phyloP scores from a whole-genome alignment of 2,329 filamentous ascomycete species.

The Proliferodiscus dingleyae region DNA sequence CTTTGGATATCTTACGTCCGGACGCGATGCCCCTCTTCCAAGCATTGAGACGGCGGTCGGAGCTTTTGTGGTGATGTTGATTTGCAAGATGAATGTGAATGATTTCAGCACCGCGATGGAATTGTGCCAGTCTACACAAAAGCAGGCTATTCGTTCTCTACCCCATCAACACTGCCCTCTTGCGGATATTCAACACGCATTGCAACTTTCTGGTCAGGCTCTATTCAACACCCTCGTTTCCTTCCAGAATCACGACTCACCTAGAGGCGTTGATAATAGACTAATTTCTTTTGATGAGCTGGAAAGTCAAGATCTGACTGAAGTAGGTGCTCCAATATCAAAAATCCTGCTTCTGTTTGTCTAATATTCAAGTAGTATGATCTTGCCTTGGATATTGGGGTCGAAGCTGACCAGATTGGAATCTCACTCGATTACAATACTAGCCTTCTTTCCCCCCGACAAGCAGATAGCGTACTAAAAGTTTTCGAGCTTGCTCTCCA shows the following conservation, averaged over 20 bases:
- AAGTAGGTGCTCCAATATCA: background rate
- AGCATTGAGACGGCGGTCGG: constrained; percentile 40
- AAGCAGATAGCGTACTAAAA: background rate
- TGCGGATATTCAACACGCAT: constrained; percentile 6
- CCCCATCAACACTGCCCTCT: constrained; percentile 6
- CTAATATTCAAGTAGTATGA: constrained; percentile 1
- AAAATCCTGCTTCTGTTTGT: background rate
- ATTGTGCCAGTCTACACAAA: constrained; percentile 4
- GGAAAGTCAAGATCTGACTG: constrained; percentile 1
- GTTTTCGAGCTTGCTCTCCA: background rate
- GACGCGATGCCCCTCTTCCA: constrained; percentile 46
- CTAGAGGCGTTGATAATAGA: background rate
- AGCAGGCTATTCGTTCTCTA: background rate
- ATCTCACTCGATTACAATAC: constrained; percentile 1
- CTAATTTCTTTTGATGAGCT: background rate
- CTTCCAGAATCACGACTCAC: background rate
- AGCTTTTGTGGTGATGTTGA: constrained; percentile 51
- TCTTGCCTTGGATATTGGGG: background rate
- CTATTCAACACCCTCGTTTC: constrained; percentile 10
- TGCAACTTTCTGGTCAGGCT: constrained; percentile 2
- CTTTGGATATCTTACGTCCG: constrained; percentile 50
- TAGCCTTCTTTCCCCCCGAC: background rate
- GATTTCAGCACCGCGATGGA: background rate
- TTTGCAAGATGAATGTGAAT: constrained; percentile 40
- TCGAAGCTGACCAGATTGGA: background rate